phyloP scores from a whole-genome alignment of 1,284 basidiomycete species.

The Tetrapyrgos nigripes region DNA sequence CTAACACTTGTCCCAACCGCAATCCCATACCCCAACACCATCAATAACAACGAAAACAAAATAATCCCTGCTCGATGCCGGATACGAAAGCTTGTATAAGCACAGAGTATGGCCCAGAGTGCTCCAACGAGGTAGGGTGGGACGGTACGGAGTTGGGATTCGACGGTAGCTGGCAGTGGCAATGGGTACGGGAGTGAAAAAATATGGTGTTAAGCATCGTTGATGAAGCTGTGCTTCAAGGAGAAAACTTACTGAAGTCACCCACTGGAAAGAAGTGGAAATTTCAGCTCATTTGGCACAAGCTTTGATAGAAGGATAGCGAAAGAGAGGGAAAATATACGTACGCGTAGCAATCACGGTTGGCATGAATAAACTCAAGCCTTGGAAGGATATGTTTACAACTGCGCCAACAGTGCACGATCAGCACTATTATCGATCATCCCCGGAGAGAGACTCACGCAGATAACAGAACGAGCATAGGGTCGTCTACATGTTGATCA shows the following conservation, averaged over 20 bases:
- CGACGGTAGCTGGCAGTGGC: slow-evolving; percentile 44
- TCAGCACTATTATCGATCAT: not conserved
- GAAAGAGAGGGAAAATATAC: slow-evolving; percentile 17
- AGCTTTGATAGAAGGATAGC: no score
- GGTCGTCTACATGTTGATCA: slow-evolving; percentile 30
- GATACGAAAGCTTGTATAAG: slow-evolving; percentile 38
- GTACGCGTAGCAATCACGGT: slow-evolving; percentile 46
- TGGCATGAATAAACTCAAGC: slow-evolving; percentile 48
- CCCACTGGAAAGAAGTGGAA: slow-evolving; percentile 31
- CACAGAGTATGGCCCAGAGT: slow-evolving; percentile 38
- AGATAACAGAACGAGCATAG: slow-evolving; percentile 37
- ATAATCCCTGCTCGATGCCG: slow-evolving; percentile 39
- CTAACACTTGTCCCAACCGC: slow-evolving; percentile 43
- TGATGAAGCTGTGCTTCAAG: not conserved
- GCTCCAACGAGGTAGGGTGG: slow-evolving; percentile 44
- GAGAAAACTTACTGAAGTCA: slow-evolving; percentile 33
- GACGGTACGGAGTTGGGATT: slow-evolving; percentile 48
- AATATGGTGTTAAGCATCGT: not conserved
- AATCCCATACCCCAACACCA: slow-evolving; percentile 45
- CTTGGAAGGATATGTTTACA: slow-evolving; percentile 49
- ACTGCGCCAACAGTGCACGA: slow-evolving; percentile 15
- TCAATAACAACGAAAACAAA: slow-evolving; percentile 36
- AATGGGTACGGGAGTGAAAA: not conserved
- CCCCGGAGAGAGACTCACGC: not conserved
- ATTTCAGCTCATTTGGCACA: not conserved